Evolutionary conservation across 768 basidiomycete species (phyloP), one percentile per base, ranked within the genome.

Genomic region (Aureoboletus auriporus): DNA sequence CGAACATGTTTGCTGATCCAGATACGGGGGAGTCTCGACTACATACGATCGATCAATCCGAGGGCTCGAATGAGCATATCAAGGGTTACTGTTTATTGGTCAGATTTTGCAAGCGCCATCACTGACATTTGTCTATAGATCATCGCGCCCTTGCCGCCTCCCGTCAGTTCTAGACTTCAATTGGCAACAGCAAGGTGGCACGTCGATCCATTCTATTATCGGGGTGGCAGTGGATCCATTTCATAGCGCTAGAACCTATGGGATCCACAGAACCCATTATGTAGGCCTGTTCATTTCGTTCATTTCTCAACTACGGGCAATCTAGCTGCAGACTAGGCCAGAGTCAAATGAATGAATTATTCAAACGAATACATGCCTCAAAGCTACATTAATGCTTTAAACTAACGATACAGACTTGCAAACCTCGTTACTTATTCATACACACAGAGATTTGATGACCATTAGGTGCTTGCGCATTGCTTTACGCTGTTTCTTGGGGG

Each of bases 401-500:
- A 43, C 20, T 9, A 33, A 58, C 33, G 27, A 47, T 30, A 52
- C 43, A 34, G n/a, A 11, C 16, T 38, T 31, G 27, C 34, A 42
- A 35, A 37, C 36, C n/a, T 3, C 43, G 39, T 17, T 13, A 27
- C 44, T 23, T 55, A 56, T 39, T 62, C 57, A 5, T 64, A 62
- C 52, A 65, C 47, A 5, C 42, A 33, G 26, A 23, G 3, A 31
- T 7, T 27, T 16, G 20, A 40, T 23, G 31, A 35, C n/a, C 12
- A 30, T 7, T 35, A 34, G 31, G 6, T 27, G 8, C 7, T 42
- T 12, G 20, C 28, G 20, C 16, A 34, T 6, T 10, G n/a, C 20
- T 51, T 51, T 43, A 66, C 44, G 36, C 51, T 7, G 68, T 70
- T 34, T 75, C 71, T 48, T 69, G 68, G 14, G 75, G 75, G 45